Evolutionary conservation across 2,329 filamentous ascomycete species (phyloP), one percentile per base, ranked within the genome.

Genomic region (Achaetomium macrosporum): DNA sequence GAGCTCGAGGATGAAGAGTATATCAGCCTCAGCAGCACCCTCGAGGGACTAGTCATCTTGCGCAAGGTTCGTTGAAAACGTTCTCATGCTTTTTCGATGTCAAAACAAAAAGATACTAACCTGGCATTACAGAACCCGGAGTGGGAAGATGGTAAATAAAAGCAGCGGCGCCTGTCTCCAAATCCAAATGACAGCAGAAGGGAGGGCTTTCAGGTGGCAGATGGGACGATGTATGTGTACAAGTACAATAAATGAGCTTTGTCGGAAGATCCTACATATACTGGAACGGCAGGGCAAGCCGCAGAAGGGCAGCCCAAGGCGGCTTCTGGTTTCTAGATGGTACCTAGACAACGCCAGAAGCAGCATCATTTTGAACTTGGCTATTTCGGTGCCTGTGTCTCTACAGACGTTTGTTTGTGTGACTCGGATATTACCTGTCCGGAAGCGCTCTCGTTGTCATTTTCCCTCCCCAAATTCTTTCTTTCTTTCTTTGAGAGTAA

Each of bases 1-100:
- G 93, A 99, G 76, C 76, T 99, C 47, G 93, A 99, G 71, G 93
- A 99, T 65, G 93, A 99, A 74, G 85, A 99, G 74, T 99, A 97
- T 69, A 85, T 97, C 59, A 89, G 87, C 71, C 74, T 99, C 66
- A 95, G 85, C 68, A 93, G 84, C 74, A 95, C 85, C 49, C 78
- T 99, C 57, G 93, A 99, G 74, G 93, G 93, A 31, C 77, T 99
- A 64, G 92, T 96, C 52, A 97, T 99, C 70, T 76, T 99, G 71
- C 87, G 87, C 78, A 97, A 97, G 90, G 92, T 95, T 79, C 73
- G 81, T 61, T 36, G 29, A 10, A 20, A 12, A n/a, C 17, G 7
- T 15, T 29, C 3, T 37, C 9, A 10, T 7, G 12, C 3, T 5
- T 20, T 16, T 2, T 16, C n/a, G 35, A 10, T 29, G 30, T 25